Evolutionary conservation across 495 filamentous ascomycete genomes (phyloP), one percentile per base, ranked within the genome.

Genomic region (Physcia stellaris): DNA sequence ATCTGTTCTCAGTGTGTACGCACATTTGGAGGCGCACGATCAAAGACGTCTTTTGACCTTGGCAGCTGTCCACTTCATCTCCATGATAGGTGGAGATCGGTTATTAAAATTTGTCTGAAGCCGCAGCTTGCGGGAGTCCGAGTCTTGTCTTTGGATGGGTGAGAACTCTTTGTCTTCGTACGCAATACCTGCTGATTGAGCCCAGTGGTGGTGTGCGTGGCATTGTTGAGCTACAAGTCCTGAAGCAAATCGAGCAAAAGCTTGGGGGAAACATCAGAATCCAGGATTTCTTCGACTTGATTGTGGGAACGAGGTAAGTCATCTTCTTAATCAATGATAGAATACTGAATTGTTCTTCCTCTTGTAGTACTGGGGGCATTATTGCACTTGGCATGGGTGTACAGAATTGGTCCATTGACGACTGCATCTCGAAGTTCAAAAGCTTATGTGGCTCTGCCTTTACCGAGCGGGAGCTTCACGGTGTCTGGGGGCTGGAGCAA

Each of bases 301-400:
- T 70, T 11, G 60, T 69, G 2, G 67, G 67, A 4, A 69, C 65
- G 13, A 61, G 66, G 63, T 66, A 51, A 42, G 56, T 44, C 13
- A 11, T 21, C 1, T n/a, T 18, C 23, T 11, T 6, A 4, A 4
- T 24, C 38, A 20, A 20, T 9, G 34, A 39, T 7, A 11, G 41
- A 17, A 34, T 9, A 9, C 7, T 55, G 20, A 51, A 15, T 17
- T 10, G 7, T 9, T 34, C 7, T 10, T 34, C 17, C 9, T 10
- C 32, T 7, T 10, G n/a, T 16, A 69, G 68, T 33, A 66, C 65
- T n/a, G 68, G 72, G 0, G 67, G 69, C n/a, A 61, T 76, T 36
- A 64, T 77, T 38, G 66, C 70, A 1, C 54, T 75, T 17, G 66
- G 61, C 0, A 52, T 79, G 4, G 68, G 61, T 4, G 57, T 64